Conservation (phyloP, 139 green algal genomes). For the Eudorina sp. region DNA sequence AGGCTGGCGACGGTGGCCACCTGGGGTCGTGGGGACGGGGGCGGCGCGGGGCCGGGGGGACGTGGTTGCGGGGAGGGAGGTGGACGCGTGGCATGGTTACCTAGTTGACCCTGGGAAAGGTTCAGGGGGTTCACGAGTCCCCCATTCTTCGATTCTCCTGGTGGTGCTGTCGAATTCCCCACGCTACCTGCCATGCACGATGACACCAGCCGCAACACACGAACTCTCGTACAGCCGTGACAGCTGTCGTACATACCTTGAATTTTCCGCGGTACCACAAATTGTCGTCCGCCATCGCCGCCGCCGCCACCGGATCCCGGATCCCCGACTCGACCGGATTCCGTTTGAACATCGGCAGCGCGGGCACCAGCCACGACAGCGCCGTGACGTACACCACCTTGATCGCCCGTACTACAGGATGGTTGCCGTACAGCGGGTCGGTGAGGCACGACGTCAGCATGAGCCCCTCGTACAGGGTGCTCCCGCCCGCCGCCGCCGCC, state of each 20-base stretch:
- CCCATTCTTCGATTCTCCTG: no score
- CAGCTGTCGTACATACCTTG: no score
- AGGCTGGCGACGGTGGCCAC: constrained; percentile 23
- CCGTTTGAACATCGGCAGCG: constrained; percentile 22
- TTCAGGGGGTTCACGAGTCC: no score
- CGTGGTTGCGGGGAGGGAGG: no score
- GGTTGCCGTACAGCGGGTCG: constrained; percentile 33
- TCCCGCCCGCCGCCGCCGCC: not conserved
- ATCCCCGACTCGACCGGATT: constrained; percentile 34
- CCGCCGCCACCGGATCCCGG: not conserved
- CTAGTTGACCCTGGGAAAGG: no score
- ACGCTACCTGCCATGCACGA: no score
- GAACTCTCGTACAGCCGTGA: no score
- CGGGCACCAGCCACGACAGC: not conserved
- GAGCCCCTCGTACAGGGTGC: constrained; percentile 2
- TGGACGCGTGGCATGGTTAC: no score
- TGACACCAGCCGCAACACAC: no score
- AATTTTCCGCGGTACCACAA: constrained; percentile 33
- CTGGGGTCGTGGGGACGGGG: no score
- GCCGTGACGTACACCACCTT: not conserved
- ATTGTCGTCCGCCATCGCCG: constrained; percentile 1
- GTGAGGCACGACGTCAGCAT: constrained; percentile 41
- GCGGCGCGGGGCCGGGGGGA: no score
- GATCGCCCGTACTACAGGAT: not conserved
- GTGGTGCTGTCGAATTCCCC: no score